These are phyloP conservation scores for Phytophthora nicotianae DNA, from an alignment of 352 stramenopile genomes.

Conservation along the genomic window DNA sequence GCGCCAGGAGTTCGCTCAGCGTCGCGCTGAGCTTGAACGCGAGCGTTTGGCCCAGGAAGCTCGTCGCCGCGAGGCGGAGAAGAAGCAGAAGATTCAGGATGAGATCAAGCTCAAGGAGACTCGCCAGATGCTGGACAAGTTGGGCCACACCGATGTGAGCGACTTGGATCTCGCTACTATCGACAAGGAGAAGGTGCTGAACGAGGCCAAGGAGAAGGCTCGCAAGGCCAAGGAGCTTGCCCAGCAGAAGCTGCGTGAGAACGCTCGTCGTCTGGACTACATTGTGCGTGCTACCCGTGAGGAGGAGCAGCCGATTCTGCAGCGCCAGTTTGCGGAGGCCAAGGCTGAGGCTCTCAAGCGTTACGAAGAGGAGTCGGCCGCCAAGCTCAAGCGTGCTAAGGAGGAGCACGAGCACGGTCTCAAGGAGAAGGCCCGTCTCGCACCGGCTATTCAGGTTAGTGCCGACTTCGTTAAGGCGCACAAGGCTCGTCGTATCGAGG, in stretches of 20 bases:
- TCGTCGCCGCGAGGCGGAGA: constrained; percentile 91
- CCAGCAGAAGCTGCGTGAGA: constrained; percentile 93
- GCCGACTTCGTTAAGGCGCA: constrained; percentile 80
- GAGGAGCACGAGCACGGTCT: constrained; percentile 90
- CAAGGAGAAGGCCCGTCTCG: constrained; percentile 85
- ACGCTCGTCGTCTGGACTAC: constrained; percentile 95
- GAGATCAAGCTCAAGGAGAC: constrained; percentile 95
- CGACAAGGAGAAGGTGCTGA: constrained; percentile 84
- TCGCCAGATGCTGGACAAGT: constrained; percentile 77
- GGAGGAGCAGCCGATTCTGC: constrained; percentile 93
- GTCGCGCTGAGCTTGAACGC: constrained; percentile 75
- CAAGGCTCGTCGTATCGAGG: constrained; percentile 72
- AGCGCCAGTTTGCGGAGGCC: constrained; percentile 81
- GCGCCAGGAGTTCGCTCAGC: constrained; percentile 72
- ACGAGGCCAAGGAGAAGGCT: constrained; percentile 95
- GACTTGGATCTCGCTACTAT: constrained; percentile 77
- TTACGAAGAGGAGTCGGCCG: constrained; percentile 80
- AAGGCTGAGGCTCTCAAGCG: constrained; percentile 69
- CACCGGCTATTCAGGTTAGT: constrained; percentile 74
- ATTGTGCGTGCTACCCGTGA: constrained; percentile 96
- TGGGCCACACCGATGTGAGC: constrained; percentile 73
- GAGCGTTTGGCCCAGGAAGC: constrained; percentile 82
- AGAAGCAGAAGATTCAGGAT: constrained; percentile 95
- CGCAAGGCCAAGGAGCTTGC: constrained; percentile 95
- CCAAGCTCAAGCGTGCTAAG: constrained; percentile 84